phyloP scores from a whole-genome alignment of 768 basidiomycete species.

The Pleurotus cornucopiae region DNA sequence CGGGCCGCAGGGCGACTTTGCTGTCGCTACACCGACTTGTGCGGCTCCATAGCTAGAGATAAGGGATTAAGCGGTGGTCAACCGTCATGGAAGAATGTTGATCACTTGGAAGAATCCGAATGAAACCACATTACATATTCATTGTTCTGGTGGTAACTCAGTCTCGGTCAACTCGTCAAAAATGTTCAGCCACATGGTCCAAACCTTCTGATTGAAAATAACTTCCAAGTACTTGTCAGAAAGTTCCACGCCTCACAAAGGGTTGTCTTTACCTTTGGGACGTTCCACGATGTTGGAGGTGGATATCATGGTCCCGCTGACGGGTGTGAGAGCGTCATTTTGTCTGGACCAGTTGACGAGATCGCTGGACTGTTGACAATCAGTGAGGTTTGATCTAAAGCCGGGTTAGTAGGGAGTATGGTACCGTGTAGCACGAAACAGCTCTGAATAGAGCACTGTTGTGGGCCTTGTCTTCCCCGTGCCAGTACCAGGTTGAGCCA shows the following conservation, averaged over 20 bases:
- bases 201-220: slow-evolving; percentile 47
- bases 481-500: slow-evolving; percentile 55
- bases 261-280: slow-evolving; percentile 44
- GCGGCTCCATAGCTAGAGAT: slow-evolving; percentile 54
- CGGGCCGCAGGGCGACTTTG: slow-evolving; percentile 56
- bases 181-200: neutral
- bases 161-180: neutral
- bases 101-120: slow-evolving; percentile 53
- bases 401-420: neutral
- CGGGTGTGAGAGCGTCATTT: slow-evolving; percentile 52
- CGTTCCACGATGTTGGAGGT: slow-evolving; percentile 56
- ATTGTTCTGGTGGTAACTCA: slow-evolving; percentile 33
- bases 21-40: slow-evolving; percentile 57
- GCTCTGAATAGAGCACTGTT: slow-evolving; percentile 53
- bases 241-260: neutral
- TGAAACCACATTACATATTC: slow-evolving; percentile 76
- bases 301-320: slow-evolving; percentile 52
- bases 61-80: neutral
- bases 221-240: slow-evolving; percentile 27
- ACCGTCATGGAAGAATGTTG: neutral
- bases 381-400: slow-evolving; percentile 6
- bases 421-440: slow-evolving; percentile 54
- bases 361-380: slow-evolving; percentile 35
- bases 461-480: slow-evolving; percentile 57
- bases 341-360: slow-evolving; percentile 53